Base-by-base conservation (phyloP, 2,329 filamentous ascomycete species). In the Penicillium brevicompactum region DNA sequence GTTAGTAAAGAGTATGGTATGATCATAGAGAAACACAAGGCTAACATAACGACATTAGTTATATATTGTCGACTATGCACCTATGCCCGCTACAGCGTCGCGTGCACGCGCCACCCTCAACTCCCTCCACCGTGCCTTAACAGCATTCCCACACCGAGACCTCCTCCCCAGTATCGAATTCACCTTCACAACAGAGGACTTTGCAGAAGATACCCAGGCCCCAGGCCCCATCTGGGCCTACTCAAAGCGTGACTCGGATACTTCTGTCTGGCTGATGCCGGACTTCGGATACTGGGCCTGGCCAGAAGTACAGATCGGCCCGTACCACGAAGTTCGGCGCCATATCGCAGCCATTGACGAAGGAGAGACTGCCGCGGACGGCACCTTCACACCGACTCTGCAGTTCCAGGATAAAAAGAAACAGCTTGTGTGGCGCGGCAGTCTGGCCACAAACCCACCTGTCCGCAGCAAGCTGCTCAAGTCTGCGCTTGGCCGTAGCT, bases 241-340 rank as follows among this genome's bases (percentile, higher is more conserved):
- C 58, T 73, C 77, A 3, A 74, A 70, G 46, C 69, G 60, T 34
- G 65, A 71, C 8, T 69, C 73, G n/a, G 72, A 78, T 32, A 66
- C 66, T 7, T 65, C 72, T 13, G 67, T 73, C 42, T 82, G 80
- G 80, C 67, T 82, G 18, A 81, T 82, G 67, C 80, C 80, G 0
- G 80, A 83, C 60, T 83, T 82, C 59, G 80, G 78, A 32, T 82
- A 80, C 68, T 83, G 79, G 78, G 72, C 76, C 8, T 82, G 78
- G 79, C 79, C 79, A 2, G 78, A 81, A 55, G 76, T 78, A 16
- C 72, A 74, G 54, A 74, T 77, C 21, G 75, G 78, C 2, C 67
- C 75, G 5, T 78, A 79, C 63, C 68, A 70, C n/a, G 75, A 78
- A 53, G 70, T 78, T 30, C 70, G 74, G 4, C 64, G 64, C 5